Evolutionary conservation across 1,284 basidiomycete species (phyloP).

Genomic region (Wallemia mellicola): DNA sequence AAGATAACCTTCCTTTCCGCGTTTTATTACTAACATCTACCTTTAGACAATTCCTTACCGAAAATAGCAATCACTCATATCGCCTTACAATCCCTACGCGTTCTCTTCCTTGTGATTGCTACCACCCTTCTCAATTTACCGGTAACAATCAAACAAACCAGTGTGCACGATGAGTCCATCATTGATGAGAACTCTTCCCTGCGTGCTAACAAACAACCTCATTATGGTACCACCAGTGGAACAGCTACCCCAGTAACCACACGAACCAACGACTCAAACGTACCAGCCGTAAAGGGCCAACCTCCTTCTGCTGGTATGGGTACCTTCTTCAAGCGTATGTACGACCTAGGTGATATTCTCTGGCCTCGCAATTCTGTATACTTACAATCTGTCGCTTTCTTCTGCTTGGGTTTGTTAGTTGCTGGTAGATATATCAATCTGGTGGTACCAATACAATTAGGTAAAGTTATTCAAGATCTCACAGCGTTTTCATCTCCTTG

Average conservation of each 20-base stretch:
- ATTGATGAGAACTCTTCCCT: no score
- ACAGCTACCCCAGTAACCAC: not conserved
- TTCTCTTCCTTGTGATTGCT: not conserved
- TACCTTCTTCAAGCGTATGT: not conserved
- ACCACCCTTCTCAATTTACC: not conserved
- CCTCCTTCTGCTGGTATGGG: not conserved
- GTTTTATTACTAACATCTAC: not conserved
- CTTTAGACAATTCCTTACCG: not conserved
- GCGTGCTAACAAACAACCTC: not conserved
- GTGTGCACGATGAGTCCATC: no score
- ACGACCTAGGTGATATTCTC: not conserved
- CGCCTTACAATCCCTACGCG: not conserved
- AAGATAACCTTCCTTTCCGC: not conserved
- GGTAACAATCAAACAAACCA: no score
- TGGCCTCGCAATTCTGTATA: not conserved
- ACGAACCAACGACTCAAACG: not conserved
- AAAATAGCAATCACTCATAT: not conserved
- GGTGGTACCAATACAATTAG: slow-evolving; percentile 38
- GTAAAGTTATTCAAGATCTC: slow-evolving; percentile 26
- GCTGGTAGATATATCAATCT: slow-evolving; percentile 47
- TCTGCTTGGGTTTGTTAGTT: slow-evolving; percentile 36
- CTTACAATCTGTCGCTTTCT: slow-evolving; percentile 4
- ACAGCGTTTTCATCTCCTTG: slow-evolving; percentile 9
- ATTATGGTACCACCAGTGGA: not conserved
- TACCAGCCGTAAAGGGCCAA: not conserved